A percentile compares a stretch with the other conserved stretches of the same genome.
Evolutionary conservation across 352 stramenopile species (phyloP).

Genomic region (Phytophthora fragariaefolia): DNA sequence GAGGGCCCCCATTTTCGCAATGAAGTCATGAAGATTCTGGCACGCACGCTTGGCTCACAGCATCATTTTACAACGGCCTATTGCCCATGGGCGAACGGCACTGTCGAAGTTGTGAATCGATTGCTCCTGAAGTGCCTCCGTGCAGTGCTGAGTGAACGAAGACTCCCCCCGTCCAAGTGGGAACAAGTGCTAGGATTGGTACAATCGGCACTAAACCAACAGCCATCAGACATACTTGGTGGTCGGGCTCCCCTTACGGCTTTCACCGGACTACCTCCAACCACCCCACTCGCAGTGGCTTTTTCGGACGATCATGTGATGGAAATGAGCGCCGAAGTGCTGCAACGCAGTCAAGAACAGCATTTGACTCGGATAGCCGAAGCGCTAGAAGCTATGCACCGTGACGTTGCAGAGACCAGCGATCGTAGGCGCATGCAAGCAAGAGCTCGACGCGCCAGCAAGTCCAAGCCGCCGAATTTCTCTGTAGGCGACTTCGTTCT

Average conservation of each 20-base stretch:
- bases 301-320: neutral
- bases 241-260: neutral
- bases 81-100: too few relatives aligned
- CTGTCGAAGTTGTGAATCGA: neutral
- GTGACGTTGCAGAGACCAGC: neutral
- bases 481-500: neutral
- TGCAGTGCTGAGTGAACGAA: neutral
- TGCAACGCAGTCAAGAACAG: neutral
- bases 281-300: neutral
- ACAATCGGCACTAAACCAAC: neutral
- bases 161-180: neutral
- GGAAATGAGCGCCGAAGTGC: neutral
- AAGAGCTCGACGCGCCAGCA: neutral
- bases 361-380: neutral
- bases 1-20: neutral
- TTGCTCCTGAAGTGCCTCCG: slow-evolving; percentile 4
- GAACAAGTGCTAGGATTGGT: neutral
- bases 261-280: neutral
- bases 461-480: neutral
- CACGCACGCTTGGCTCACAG: neutral
- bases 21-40: neutral
- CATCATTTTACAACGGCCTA: neutral
- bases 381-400: neutral
- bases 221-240: neutral
- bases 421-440: neutral